phyloP scores from a whole-genome alignment of 768 basidiomycete genomes.

The Termitomyces sp. region DNA sequence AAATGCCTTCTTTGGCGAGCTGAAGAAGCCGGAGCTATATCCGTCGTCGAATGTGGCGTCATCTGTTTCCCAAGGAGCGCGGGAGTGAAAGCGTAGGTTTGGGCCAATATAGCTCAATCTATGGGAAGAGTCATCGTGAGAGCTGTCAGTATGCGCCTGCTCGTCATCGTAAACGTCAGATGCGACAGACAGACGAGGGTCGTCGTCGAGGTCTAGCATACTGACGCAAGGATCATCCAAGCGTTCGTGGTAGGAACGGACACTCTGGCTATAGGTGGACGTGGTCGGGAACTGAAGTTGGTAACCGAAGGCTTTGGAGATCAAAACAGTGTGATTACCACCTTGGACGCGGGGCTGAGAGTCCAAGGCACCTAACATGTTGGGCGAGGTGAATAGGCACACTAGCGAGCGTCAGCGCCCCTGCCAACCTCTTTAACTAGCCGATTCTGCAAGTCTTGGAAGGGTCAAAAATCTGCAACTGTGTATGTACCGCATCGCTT shows the following conservation, averaged over 20 bases:
- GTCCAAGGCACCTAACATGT: conserved; percentile 40
- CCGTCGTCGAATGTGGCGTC: conserved; percentile 39
- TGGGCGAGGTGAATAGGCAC: conserved; percentile 10
- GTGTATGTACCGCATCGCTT: conserved; percentile 31
- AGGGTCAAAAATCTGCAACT: conserved; percentile 41
- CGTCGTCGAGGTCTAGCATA: conserved; percentile 56
- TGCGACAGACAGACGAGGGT: conserved; percentile 32
- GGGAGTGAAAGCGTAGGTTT: conserved; percentile 77
- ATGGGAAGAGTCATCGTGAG: conserved; percentile 34
- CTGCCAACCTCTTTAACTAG: conserved; percentile 6
- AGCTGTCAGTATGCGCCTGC: conserved; percentile 25
- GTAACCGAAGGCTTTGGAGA: background rate
- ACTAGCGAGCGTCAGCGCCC: background rate
- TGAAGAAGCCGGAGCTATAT: conserved; percentile 36
- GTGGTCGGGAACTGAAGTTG: conserved; percentile 19
- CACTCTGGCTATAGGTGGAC: conserved; percentile 6
- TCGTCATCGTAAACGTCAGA: conserved; percentile 24
- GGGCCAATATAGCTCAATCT: conserved; percentile 77
- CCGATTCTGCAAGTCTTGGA: conserved; percentile 51
- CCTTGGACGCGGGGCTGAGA: conserved; percentile 43
- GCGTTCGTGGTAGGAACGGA: conserved; percentile 27
- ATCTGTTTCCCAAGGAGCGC: conserved; percentile 76
- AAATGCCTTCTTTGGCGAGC: conserved; percentile 33
- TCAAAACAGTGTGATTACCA: conserved; percentile 15
- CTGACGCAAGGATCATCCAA: conserved; percentile 44